These are phyloP conservation scores for Leishmania martiniquensis DNA, from an alignment of 208 protist species.

Conservation along the genomic window DNA sequence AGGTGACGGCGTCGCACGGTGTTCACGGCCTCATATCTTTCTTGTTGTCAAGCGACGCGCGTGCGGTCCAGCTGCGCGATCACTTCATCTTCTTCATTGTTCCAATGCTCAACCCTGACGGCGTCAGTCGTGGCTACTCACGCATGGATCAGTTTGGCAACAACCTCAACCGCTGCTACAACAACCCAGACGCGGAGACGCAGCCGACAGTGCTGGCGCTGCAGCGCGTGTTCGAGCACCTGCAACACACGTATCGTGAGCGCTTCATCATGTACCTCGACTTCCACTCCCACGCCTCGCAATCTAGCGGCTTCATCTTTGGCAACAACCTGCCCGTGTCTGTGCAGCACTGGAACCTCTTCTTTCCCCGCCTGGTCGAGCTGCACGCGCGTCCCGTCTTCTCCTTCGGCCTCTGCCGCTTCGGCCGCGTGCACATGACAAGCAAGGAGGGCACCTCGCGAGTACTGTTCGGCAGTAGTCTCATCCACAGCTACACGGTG, in stretches of 20 bases:
- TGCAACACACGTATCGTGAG: slow-evolving; percentile 62
- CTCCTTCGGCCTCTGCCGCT: slow-evolving; percentile 75
- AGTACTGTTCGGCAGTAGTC: slow-evolving; percentile 76
- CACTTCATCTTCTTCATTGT: slow-evolving; percentile 94
- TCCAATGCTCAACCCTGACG: slow-evolving; percentile 95
- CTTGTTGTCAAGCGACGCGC: slow-evolving; percentile 67
- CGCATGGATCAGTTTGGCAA: slow-evolving; percentile 89
- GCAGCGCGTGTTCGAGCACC: slow-evolving; percentile 74
- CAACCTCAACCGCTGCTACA: slow-evolving; percentile 96
- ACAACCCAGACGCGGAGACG: slow-evolving; percentile 62
- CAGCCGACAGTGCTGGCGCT: slow-evolving; percentile 89
- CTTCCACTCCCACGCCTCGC: slow-evolving; percentile 94
- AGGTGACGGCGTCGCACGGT: slow-evolving; percentile 90
- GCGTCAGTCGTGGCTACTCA: slow-evolving; percentile 93
- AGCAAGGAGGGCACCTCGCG: slow-evolving; percentile 84
- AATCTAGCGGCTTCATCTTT: slow-evolving; percentile 92
- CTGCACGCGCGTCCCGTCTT: slow-evolving; percentile 77
- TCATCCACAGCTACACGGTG: slow-evolving; percentile 88
- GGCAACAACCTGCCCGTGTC: slow-evolving; percentile 82
- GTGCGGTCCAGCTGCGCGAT: slow-evolving; percentile 71
- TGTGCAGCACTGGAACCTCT: slow-evolving; percentile 89
- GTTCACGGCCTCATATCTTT: slow-evolving; percentile 92
- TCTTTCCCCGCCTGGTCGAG: slow-evolving; percentile 78
- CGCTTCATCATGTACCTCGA: slow-evolving; percentile 92
- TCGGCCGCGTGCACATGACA: slow-evolving; percentile 71